Base-by-base conservation (phyloP, 1,139 yeast species). In the Yamadazyma triangularis region DNA sequence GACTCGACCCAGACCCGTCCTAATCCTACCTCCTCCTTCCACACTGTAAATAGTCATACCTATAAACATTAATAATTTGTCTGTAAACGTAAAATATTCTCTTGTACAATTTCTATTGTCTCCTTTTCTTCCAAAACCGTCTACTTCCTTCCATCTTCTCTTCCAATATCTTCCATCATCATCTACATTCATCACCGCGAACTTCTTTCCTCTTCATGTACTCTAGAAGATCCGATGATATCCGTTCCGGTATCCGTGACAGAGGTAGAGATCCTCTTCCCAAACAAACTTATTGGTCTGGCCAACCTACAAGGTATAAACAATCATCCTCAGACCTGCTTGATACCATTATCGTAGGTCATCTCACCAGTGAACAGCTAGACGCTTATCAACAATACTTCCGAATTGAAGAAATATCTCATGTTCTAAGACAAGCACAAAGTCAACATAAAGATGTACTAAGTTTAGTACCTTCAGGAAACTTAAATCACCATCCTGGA, bases 311-410 rank as follows among this genome's bases (percentile, higher is more conserved):
- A 2, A 50, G 69, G 26, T 56, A 50, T 34, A 51, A 51, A 32
- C 48, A 47, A 6, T 40, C 65, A 22, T 65, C 63, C n/a, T 45
- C 48, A 8, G 44, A 44, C 23, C 51, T 50, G 21, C 45, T 64
- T 7, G 70, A 64, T 39, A 66, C 73, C n/a, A 61, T 62, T 44
- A 62, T 58, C 33, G 58, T 60, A 14, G 76, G 68, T 14, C 72
- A 77, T 23, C 56, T 87, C 36, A 88, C 97, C 0, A 79, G 77
- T 27, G 98, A 91, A 52, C 97, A 91, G 52, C 61, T 82, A 18
- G 88, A 82, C 35, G 86, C 95, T 0, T 84, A 85, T 53, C 91
- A 85, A 35, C 71, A 79, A 29, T 66, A 75, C 40, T 75, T 79
- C 44, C 64, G 97, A 34, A 77, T 89, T 23, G 89, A 86, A 43